Evolutionary conservation across 257 asterid genomes (phyloP), one percentile per base, ranked within the genome.

Genomic region (Mentha longifolia): DNA sequence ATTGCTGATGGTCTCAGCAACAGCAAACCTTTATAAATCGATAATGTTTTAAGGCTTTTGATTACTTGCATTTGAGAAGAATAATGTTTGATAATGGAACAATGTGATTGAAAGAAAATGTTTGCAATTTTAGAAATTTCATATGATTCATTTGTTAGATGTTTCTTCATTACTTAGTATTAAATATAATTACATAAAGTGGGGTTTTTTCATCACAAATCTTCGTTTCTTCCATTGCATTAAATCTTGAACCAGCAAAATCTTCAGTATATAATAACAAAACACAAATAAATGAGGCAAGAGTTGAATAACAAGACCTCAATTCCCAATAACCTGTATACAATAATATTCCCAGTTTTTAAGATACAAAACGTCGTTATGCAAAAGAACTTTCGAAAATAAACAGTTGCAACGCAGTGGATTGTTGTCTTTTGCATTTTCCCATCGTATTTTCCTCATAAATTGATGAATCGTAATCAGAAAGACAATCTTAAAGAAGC

Each of bases 311-410:
- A 31, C 66, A 73, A 7, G 37, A 76, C 41, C 55, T 68, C 70
- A 59, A 49, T 73, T 64, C 57, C 61, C 66, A 78, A 51, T 65
- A 35, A 54, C 73, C 70, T 63, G 83, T 75, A 70, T 75, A 72
- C 67, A 64, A 51, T 58, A 72, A 61, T 35, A 61, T 61, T 35
- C 75, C 37, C 52, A 65, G 45, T 69, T 67, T 73, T 54, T 43
- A 70, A 56, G 69, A 56, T 70, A 49, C 78, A 68, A 65, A 3
- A 13, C 16, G 19, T 62, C 70, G 56, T 61, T 19, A 65, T 67
- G 74, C 71, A 72, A 73, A 50, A 75, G 74, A 74, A 68, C 57
- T 50, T 56, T 9, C 65, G 42, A 51, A 16, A 37, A 33, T 68
- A 55, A 61, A 73, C 67, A 70, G 61, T 41, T 25, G 58, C 30